A percentile compares a stretch with the other conserved stretches of the same genome.
Evolutionary conservation across 208 protist genomes (phyloP).

Genomic region (Kentomonas sorsogonicus): DNA sequence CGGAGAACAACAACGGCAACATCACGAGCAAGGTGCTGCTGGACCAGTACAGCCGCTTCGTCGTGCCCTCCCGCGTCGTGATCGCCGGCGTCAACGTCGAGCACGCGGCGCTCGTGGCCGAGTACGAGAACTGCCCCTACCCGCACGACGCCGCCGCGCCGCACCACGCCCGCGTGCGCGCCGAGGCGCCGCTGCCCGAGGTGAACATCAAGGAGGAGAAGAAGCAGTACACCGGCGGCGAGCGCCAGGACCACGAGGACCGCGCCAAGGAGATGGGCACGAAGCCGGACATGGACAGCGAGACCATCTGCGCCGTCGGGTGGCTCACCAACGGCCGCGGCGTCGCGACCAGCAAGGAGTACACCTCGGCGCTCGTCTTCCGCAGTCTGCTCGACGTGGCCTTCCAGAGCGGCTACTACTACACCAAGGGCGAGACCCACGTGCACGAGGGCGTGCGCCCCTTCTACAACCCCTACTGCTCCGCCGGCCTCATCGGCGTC

Average conservation of each 20-base stretch:
- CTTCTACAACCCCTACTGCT: constrained; percentile 81
- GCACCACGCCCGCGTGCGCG: constrained; percentile 46
- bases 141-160: constrained; percentile 55
- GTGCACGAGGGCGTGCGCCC: constrained; percentile 45
- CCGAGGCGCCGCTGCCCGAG: constrained; percentile 13
- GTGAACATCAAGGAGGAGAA: constrained; percentile 41
- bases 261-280: constrained; percentile 79
- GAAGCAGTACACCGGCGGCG: constrained; percentile 69
- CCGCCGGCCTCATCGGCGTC: constrained; percentile 78
- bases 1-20: constrained; percentile 55
- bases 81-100: constrained; percentile 88
- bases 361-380: constrained; percentile 69
- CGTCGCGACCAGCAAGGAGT: constrained; percentile 41
- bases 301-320: constrained; percentile 81
- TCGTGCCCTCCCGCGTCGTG: constrained; percentile 70
- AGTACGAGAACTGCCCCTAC: constrained; percentile 84
- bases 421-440: constrained; percentile 34
- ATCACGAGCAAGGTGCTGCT: constrained; percentile 63
- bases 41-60: constrained; percentile 71
- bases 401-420: constrained; percentile 47
- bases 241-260: constrained; percentile 82
- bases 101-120: constrained; percentile 73
- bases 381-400: constrained; percentile 59
- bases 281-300: constrained; percentile 79
- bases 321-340: constrained; percentile 67